Base-by-base conservation (phyloP, 768 basidiomycete species). In the Mycena rosella region DNA sequence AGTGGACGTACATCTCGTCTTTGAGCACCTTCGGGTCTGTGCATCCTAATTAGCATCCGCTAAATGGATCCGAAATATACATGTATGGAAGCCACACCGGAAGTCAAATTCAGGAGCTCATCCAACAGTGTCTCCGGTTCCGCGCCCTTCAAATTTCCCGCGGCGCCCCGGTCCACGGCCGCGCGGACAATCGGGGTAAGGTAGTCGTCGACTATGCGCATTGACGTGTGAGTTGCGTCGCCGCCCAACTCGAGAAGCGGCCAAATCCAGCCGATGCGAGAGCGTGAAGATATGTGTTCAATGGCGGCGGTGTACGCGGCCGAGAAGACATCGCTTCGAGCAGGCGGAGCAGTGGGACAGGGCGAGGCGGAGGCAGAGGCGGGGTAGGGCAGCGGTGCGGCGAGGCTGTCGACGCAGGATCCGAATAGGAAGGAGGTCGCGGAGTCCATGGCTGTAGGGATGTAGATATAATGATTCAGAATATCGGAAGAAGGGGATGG, bases 391-490 rank as follows among this genome's bases (percentile, higher is more conserved):
- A 89, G 79, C 10, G 80, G 81, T 1, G 81, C 85, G 5, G 79
- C 78, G 27, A 88, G 84, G 5, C 85, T 85, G 56, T 76, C 73
- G 27, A 88, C 83, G 53, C 83, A 78, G 40, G 83, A 75, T 42
- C 83, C 85, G 67, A 89, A 88, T 36, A 89, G 82, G 71, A 88
- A 89, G 52, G 87, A 85, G 0, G 88, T 84, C 5, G 87, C 88
- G 0, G 86, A 85, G 74, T 89, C 89, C 57, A 89, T 78, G 0
- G 89, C 44, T 45, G 20, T n/a, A n/a, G n/a, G n/a, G n/a, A n/a
- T n/a, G n/a, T n/a, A n/a, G n/a, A 45, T 14, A n/a, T 5, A n/a
- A 24, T 45, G 6, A n/a, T n/a, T 45, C 22, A 20, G 22, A 45
- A 22, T 17, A 5, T 7, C 14, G 20, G 14, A n/a, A 17, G 14